Conservation (phyloP, 2,329 filamentous ascomycete genomes). For the Fonsecaea pugnacius region DNA sequence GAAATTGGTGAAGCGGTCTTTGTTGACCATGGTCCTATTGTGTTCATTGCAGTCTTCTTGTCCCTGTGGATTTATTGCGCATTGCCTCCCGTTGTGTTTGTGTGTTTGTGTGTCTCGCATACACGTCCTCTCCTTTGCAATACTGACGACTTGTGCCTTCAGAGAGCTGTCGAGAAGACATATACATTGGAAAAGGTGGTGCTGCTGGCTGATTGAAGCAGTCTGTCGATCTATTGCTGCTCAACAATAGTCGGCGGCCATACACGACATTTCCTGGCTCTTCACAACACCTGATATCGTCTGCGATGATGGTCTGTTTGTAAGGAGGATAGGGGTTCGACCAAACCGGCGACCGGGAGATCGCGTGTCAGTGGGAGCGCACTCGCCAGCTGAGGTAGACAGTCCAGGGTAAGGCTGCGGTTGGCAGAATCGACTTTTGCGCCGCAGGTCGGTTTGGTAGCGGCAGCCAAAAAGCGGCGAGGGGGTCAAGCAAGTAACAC, state of each 20-base stretch:
- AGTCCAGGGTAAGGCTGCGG: neutral
- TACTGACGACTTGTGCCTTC: neutral
- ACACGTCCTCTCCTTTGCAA: slow-evolving; percentile 3
- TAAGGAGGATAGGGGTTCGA: neutral
- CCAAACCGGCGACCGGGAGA: neutral
- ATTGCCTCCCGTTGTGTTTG: slow-evolving; percentile 18
- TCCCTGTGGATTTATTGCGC: slow-evolving; percentile 23
- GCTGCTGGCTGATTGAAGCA: slow-evolving; percentile 8
- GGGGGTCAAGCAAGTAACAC: neutral
- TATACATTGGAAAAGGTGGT: neutral
- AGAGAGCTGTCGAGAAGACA: neutral
- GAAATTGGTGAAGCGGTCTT: slow-evolving; percentile 26
- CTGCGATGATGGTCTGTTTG: neutral
- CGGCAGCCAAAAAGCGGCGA: neutral
- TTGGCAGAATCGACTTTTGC: neutral
- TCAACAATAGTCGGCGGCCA: neutral
- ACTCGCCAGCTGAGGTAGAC: neutral
- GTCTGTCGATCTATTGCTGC: neutral
- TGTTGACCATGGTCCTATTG: slow-evolving; percentile 20
- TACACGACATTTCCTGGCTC: neutral
- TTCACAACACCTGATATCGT: neutral
- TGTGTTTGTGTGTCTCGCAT: neutral
- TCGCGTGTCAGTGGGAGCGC: neutral
- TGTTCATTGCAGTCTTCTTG: slow-evolving; percentile 16
- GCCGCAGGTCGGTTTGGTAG: neutral